A percentile compares a stretch with the other conserved stretches of the same genome.
Conservation (phyloP, 257 asterid genomes). For the Ophiorrhiza pumila region DNA sequence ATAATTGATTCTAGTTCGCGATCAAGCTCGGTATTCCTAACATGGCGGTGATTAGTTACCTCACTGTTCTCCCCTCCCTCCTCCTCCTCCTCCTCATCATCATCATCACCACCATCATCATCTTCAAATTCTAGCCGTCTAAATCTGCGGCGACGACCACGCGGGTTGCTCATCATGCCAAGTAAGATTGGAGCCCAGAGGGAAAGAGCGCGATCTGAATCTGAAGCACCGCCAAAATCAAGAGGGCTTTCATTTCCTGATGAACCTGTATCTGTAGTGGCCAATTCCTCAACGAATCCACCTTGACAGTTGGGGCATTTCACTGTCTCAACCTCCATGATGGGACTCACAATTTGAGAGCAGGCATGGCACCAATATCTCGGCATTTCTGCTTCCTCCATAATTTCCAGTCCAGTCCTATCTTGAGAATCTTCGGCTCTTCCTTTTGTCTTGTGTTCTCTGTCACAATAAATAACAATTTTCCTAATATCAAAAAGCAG, state of each 20-base stretch:
- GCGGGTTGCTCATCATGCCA: constrained; percentile 64
- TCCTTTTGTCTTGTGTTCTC: background rate
- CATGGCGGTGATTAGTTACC: constrained; percentile 4
- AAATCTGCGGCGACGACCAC: constrained; percentile 32
- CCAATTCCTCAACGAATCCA: constrained; percentile 80
- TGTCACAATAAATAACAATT: background rate
- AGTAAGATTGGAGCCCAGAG: constrained; percentile 85
- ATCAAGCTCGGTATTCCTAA: constrained; percentile 36
- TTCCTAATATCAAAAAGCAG: background rate
- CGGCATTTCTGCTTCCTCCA: constrained; percentile 50
- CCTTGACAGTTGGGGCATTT: constrained; percentile 73
- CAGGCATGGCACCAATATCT: constrained; percentile 81
- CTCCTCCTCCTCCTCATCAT: constrained; percentile 17
- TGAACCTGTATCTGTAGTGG: constrained; percentile 33
- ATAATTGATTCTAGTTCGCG: constrained; percentile 51
- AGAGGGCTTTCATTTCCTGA: constrained; percentile 29
- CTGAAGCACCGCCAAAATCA: constrained; percentile 42
- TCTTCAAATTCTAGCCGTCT: constrained; percentile 49
- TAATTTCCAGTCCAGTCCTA: constrained; percentile 6
- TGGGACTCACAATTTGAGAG: constrained; percentile 61
- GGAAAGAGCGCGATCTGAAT: constrained; percentile 69
- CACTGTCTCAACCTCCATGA: constrained; percentile 46
- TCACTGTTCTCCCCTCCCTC: constrained; percentile 15
- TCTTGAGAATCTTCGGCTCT: background rate
- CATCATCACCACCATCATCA: constrained; percentile 17